Evolutionary conservation across 306 rosid species (phyloP).

Genomic region (Albizia julibrissin): DNA sequence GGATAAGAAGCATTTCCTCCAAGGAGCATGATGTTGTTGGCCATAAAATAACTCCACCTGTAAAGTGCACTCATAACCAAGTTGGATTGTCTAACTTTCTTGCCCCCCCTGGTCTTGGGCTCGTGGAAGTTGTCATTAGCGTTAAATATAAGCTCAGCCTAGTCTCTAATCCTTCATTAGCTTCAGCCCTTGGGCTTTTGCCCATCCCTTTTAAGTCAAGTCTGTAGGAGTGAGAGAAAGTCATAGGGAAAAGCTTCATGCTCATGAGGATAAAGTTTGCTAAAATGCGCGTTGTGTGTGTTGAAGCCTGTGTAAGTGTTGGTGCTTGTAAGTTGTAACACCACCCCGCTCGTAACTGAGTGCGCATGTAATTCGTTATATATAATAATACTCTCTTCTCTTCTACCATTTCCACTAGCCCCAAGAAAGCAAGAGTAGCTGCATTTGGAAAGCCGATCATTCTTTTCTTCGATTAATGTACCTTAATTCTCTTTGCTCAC

Average conservation of each 20-base stretch:
- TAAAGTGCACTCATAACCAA: slow-evolving; percentile 56
- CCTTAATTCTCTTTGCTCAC: slow-evolving; percentile 28
- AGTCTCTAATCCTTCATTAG: slow-evolving; percentile 12
- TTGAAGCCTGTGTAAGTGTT: background rate
- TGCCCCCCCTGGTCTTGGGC: slow-evolving; percentile 2
- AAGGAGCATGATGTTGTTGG: slow-evolving; percentile 71
- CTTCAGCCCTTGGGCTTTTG: background rate
- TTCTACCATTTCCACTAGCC: slow-evolving; percentile 17
- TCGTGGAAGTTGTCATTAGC: background rate
- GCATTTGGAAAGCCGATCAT: slow-evolving; percentile 33
- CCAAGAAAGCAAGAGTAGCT: background rate
- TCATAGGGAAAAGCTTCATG: background rate
- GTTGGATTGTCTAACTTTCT: slow-evolving; percentile 30
- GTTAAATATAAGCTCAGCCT: slow-evolving; percentile 28
- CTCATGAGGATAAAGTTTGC: background rate
- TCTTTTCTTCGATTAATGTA: slow-evolving; percentile 33
- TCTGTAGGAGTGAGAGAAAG: background rate
- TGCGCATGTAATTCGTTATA: background rate
- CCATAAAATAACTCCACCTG: slow-evolving; percentile 61
- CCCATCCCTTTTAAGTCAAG: slow-evolving; percentile 6
- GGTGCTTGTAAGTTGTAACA: background rate
- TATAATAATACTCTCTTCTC: slow-evolving; percentile 23
- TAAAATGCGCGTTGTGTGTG: slow-evolving; percentile 43
- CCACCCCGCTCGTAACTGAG: background rate
- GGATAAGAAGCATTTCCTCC: slow-evolving; percentile 61